A percentile compares a stretch with the other conserved stretches of the same genome.
phyloP scores from a whole-genome alignment of 2,329 filamentous ascomycete genomes.

The Penicillium frequentans region DNA sequence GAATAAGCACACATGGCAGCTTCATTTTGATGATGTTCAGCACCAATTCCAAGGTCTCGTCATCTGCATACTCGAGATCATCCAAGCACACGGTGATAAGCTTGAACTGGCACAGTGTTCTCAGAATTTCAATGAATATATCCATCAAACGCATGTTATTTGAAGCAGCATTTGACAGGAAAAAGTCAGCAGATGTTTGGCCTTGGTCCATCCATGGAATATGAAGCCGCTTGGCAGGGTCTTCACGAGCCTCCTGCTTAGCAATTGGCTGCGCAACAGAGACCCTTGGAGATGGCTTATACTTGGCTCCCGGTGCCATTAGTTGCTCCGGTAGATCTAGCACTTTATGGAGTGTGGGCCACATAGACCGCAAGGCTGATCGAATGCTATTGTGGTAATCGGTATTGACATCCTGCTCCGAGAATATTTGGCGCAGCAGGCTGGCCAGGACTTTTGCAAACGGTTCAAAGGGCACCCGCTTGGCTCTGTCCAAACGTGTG shows the following conservation, averaged over 20 bases:
- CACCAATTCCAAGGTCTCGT: conserved; percentile 81
- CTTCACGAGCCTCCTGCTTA: conserved; percentile 31
- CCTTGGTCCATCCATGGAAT: conserved; percentile 37
- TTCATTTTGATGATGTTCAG: conserved; percentile 75
- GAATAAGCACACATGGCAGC: conserved; percentile 77
- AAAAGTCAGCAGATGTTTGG: conserved; percentile 40
- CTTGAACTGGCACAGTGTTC: conserved; percentile 77
- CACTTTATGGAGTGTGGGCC: conserved; percentile 57
- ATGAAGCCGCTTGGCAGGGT: conserved; percentile 29
- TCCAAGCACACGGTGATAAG: conserved; percentile 88
- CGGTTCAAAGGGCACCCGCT: conserved; percentile 61
- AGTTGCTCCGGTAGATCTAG: conserved; percentile 69
- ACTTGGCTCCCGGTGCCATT: conserved; percentile 41
- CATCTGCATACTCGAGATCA: conserved; percentile 86
- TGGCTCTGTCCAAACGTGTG: conserved; percentile 60
- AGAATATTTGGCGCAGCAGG: conserved; percentile 64
- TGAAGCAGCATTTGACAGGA: conserved; percentile 39
- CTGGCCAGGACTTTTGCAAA: conserved; percentile 61
- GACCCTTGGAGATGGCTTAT: conserved; percentile 31
- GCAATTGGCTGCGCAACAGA: conserved; percentile 30
- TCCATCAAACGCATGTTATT: conserved; percentile 74
- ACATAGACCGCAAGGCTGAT: conserved; percentile 56
- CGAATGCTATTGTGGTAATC: conserved; percentile 62
- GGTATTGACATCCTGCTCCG: conserved; percentile 61
- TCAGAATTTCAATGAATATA: conserved; percentile 81